Evolutionary conservation across 2,329 filamentous ascomycete species (phyloP).

Genomic region (Tolypocladium guangdongense): DNA sequence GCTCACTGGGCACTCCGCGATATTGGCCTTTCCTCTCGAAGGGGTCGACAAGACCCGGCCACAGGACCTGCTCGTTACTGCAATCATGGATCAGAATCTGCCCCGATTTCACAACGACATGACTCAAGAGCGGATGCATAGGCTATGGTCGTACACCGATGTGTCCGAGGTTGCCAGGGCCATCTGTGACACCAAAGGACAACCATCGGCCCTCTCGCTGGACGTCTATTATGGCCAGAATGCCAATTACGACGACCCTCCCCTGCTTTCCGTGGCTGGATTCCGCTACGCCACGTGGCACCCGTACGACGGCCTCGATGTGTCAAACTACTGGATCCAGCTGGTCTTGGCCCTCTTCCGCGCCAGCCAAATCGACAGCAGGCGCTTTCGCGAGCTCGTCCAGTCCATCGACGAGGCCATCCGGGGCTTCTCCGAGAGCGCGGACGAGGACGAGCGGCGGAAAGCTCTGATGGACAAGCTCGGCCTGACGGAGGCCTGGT

Average conservation of each 20-base stretch:
- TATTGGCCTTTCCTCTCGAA: background rate
- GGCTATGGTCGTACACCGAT: conserved; percentile 1
- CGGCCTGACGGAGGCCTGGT: background rate
- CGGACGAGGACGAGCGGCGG: background rate
- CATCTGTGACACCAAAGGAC: background rate
- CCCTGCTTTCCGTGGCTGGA: background rate
- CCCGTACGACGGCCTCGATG: conserved; percentile 5
- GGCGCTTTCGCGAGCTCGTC: background rate
- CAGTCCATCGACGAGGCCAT: background rate
- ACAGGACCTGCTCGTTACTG: background rate
- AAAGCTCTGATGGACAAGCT: background rate
- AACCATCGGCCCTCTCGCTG: conserved; percentile 2
- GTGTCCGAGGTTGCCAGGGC: background rate
- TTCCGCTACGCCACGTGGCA: conserved; percentile 8
- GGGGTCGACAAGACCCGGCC: background rate
- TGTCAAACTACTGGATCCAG: conserved; percentile 3
- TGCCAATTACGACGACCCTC: background rate
- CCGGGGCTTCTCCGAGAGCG: background rate
- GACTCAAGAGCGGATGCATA: background rate
- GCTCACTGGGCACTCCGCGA: background rate
- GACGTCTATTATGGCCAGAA: background rate
- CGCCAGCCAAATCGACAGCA: background rate
- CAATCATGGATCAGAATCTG: conserved; percentile 2
- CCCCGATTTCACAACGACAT: conserved; percentile 1
- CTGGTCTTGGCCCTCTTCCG: conserved; percentile 1